These are phyloP conservation scores for Falciphora oryzae DNA, from an alignment of 2,329 filamentous ascomycete species.

Conservation along the genomic window DNA sequence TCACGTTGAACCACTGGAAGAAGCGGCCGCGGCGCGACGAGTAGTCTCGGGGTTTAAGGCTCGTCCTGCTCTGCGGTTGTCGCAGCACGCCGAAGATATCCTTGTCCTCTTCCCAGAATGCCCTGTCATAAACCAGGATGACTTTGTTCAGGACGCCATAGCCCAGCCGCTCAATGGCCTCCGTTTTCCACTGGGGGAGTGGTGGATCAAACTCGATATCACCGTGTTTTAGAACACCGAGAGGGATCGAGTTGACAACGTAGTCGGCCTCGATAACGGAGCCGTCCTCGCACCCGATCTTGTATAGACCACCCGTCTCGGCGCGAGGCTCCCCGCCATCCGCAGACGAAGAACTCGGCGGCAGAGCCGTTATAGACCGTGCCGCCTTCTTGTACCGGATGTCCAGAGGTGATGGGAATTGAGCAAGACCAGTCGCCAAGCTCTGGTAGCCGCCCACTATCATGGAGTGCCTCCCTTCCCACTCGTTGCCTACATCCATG, in stretches of 20 bases:
- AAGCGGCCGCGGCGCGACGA: slow-evolving; percentile 76
- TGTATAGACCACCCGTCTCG: slow-evolving; percentile 16
- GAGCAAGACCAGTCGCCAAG: slow-evolving; percentile 79
- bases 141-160: slow-evolving; percentile 96
- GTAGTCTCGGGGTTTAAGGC: slow-evolving; percentile 76
- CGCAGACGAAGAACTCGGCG: slow-evolving; percentile 17
- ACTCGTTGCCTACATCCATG: slow-evolving; percentile 95
- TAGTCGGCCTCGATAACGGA: slow-evolving; percentile 75
- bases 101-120: slow-evolving; percentile 85
- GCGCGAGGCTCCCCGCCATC: slow-evolving; percentile 40
- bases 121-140: slow-evolving; percentile 77
- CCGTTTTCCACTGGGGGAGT: slow-evolving; percentile 80
- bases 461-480: slow-evolving; percentile 91
- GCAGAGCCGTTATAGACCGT: not conserved
- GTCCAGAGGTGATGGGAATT: slow-evolving; percentile 69
- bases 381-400: slow-evolving; percentile 8
- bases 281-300: slow-evolving; percentile 73
- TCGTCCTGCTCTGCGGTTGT: slow-evolving; percentile 62
- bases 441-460: slow-evolving; percentile 91
- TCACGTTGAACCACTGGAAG: slow-evolving; percentile 97
- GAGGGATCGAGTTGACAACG: slow-evolving; percentile 82
- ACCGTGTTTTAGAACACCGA: slow-evolving; percentile 85
- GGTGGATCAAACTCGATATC: slow-evolving; percentile 81
- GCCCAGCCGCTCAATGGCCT: slow-evolving; percentile 75
- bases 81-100: slow-evolving; percentile 94